phyloP scores from a whole-genome alignment of 257 asterid genomes.

The Nicotiana attenuata region DNA sequence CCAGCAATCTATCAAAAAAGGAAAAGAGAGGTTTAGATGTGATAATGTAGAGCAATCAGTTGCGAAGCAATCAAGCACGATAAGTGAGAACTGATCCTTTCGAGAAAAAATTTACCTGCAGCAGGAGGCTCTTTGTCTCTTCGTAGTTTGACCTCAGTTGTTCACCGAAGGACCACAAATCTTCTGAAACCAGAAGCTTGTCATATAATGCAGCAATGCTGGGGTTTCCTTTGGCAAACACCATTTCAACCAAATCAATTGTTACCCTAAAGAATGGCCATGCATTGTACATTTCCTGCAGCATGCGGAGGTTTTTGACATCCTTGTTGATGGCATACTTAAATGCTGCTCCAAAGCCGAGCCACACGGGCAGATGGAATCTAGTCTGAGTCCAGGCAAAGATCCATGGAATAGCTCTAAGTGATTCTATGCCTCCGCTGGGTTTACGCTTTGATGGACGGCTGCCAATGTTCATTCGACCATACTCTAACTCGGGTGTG shows the following conservation, averaged over 20 bases:
- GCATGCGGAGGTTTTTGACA: constrained; percentile 33
- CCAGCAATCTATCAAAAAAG: constrained; percentile 31
- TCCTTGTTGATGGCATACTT: constrained; percentile 38
- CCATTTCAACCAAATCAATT: constrained; percentile 50
- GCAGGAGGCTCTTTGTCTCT: constrained; percentile 36
- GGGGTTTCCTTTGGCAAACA: constrained; percentile 51
- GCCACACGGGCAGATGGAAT: constrained; percentile 61
- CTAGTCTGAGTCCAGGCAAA: constrained; percentile 62
- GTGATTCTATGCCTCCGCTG: constrained; percentile 54
- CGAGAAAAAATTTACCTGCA: constrained; percentile 27
- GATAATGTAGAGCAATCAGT: background rate
- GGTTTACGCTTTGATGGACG: constrained; percentile 55
- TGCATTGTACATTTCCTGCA: constrained; percentile 44
- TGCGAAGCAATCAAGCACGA: background rate
- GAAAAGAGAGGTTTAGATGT: background rate
- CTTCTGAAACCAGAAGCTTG: constrained; percentile 47
- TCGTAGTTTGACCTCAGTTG: constrained; percentile 33
- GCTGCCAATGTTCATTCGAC: constrained; percentile 55
- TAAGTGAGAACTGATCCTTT: background rate
- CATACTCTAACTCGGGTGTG: constrained; percentile 51
- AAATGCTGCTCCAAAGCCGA: constrained; percentile 53
- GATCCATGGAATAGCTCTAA: constrained; percentile 57
- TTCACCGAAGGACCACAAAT: constrained; percentile 37
- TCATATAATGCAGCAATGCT: constrained; percentile 46
- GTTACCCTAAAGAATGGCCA: constrained; percentile 62